Base-by-base conservation (phyloP, 805 yeast species). In the Wickerhamomyces ciferrii region DNA sequence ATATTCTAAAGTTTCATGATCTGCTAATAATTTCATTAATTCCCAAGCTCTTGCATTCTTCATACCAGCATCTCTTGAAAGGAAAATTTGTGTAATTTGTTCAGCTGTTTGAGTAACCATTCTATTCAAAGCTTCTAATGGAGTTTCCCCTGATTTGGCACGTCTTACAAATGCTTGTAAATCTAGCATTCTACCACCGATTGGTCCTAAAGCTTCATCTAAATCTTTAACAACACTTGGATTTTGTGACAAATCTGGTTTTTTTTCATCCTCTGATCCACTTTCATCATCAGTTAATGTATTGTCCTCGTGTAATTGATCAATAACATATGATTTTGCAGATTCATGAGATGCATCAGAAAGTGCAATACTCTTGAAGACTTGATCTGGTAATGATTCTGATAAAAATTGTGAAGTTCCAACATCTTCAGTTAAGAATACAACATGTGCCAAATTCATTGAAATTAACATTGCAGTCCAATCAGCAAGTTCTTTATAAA, bases 151-250 rank as follows among this genome's bases (percentile, higher is more conserved):
- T 1, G 92, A 81, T 55, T 82, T 82, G 17, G 94, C 78, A 43
- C 98, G 84, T 60, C 98, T 78, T 2, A 85, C 85, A 66, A 88
- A 90, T 25, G 92, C 84, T 65, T 94, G 97, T 43, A 94, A 71
- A 63, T 94, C 99, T 40, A 90, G 73, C 91, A 92, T 86, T 51
- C 99, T 80, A 37, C 99, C 99, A 19, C 99, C 99, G 24, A 94
- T 67, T 13, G 96, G 95, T 24, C 70, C 79, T 31, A 91, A 67
- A 29, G 83, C 75, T 5, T 68, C 65, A 21, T 79, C 83, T 21
- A 90, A 70, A 10, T 59, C 50, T 13, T 54, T 50, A 5, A 62
- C 50, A 50, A 34, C 43, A 49, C 41, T 39, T 47, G 39, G 37
- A 20, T 14, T 32, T 23, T 3, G 48, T 18, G 2, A 43, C 37